Percentiles rank a stretch among this genome's conserved stretches.
Conservation (phyloP, 2,329 filamentous ascomycete genomes). For the Leptographium wingfieldii region DNA sequence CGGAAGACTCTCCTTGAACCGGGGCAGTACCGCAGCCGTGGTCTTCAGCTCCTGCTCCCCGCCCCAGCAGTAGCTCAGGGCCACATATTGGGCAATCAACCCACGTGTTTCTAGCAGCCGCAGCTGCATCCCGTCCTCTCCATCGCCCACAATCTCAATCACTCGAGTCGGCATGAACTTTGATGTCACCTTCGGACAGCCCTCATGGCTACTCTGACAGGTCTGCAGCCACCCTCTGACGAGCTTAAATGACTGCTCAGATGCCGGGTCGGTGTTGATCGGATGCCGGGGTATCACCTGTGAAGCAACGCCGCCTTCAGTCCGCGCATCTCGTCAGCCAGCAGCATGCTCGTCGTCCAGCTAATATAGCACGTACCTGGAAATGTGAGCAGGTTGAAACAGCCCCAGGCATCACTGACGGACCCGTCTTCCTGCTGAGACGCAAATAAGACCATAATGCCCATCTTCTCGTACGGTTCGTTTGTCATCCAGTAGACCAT, state of each 20-base stretch:
- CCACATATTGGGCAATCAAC: background rate
- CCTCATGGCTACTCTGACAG: background rate
- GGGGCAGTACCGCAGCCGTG: background rate
- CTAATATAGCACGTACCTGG: background rate
- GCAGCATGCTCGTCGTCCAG: background rate
- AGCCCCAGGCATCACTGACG: background rate
- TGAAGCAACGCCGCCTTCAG: background rate
- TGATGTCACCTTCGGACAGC: background rate
- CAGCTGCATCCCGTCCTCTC: background rate
- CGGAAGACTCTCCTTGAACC: background rate
- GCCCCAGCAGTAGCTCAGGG: background rate
- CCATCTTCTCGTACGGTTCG: background rate
- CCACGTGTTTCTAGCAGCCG: background rate
- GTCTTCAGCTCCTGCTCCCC: background rate
- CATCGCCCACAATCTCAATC: background rate
- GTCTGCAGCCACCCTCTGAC: background rate
- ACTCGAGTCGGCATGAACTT: background rate
- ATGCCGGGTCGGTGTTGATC: background rate
- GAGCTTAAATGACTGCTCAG: background rate
- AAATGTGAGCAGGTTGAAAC: background rate
- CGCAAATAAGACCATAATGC: background rate
- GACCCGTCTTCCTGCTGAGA: background rate
- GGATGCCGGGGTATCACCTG: background rate
- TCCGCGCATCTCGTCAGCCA: background rate
- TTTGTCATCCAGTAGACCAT: background rate